Conservation (phyloP, 2,329 filamentous ascomycete genomes). For the Exophiala sp. region DNA sequence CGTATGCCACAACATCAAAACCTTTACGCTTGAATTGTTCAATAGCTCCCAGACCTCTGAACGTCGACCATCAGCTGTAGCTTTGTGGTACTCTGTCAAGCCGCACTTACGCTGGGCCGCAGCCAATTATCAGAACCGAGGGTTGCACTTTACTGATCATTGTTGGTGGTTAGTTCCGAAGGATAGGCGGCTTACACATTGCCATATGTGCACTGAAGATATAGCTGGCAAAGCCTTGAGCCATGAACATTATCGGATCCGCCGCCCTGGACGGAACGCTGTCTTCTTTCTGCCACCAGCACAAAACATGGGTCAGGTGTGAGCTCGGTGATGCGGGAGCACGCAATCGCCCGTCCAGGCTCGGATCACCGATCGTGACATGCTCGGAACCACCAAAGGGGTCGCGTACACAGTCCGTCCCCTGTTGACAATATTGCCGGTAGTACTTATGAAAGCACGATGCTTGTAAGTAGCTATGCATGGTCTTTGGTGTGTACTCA, state of each 20-base stretch:
- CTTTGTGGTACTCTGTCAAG: not conserved
- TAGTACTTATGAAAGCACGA: too few relatives aligned
- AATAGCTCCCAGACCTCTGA: constrained; percentile 11
- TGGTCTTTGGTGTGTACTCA: not conserved
- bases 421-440: not conserved
- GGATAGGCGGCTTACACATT: not conserved
- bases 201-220: not conserved
- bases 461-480: too few relatives aligned
- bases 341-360: constrained; percentile 2
- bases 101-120: constrained; percentile 9
- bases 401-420: not conserved
- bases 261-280: not conserved
- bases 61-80: not conserved
- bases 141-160: constrained; percentile 9
- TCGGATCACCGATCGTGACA: constrained; percentile 8
- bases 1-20: constrained; percentile 10
- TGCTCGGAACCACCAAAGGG: not conserved
- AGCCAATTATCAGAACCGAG: constrained; percentile 12
- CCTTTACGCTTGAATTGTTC: constrained; percentile 14
- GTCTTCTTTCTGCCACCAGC: not conserved
- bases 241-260: not conserved
- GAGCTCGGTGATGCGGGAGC: constrained; percentile 2
- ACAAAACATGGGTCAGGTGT: not conserved
- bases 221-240: not conserved
- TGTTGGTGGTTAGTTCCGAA: not conserved